These are phyloP conservation scores for Exophiala calicioides DNA, from an alignment of 2,329 filamentous ascomycete genomes.

Conservation along the genomic window DNA sequence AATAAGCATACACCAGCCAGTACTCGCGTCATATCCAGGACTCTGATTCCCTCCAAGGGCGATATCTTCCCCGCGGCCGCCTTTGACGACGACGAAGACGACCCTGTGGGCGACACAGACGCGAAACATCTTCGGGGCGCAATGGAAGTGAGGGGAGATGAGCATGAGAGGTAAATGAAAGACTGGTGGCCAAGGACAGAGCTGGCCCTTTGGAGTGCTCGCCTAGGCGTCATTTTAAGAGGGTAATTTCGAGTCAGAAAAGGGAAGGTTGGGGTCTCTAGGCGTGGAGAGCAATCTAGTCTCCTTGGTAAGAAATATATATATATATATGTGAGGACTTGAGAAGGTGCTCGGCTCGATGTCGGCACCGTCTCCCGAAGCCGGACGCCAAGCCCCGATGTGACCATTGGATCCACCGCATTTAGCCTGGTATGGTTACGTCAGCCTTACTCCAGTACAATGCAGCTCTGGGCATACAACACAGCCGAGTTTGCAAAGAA, in stretches of 20 bases:
- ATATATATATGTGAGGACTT: too few species aligned
- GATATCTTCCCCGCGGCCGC: slow-evolving; percentile 47
- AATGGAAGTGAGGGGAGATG: background rate
- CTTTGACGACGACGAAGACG: slow-evolving; percentile 4
- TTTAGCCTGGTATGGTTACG: too few species aligned
- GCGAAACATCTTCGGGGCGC: slow-evolving; percentile 13
- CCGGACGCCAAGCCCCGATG: too few species aligned
- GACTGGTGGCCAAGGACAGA: background rate
- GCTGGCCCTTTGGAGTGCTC: slow-evolving; percentile 10
- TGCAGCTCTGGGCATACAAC: too few species aligned
- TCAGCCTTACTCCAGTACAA: too few species aligned
- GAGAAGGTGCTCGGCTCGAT: too few species aligned
- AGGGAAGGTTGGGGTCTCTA: background rate
- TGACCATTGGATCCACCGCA: too few species aligned
- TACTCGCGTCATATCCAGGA: slow-evolving; percentile 95
- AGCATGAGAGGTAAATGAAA: background rate
- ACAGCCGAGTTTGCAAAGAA: too few species aligned
- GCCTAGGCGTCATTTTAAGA: slow-evolving; percentile 11
- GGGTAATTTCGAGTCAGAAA: background rate
- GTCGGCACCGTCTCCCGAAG: too few species aligned
- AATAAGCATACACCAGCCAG: slow-evolving; percentile 75
- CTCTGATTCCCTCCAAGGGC: slow-evolving; percentile 75
- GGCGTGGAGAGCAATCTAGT: background rate
- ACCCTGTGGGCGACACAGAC: slow-evolving; percentile 1
- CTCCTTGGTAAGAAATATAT: too few species aligned